These are phyloP conservation scores for Didymella exigua DNA, from an alignment of 2,329 filamentous ascomycete genomes.

Conservation along the genomic window DNA sequence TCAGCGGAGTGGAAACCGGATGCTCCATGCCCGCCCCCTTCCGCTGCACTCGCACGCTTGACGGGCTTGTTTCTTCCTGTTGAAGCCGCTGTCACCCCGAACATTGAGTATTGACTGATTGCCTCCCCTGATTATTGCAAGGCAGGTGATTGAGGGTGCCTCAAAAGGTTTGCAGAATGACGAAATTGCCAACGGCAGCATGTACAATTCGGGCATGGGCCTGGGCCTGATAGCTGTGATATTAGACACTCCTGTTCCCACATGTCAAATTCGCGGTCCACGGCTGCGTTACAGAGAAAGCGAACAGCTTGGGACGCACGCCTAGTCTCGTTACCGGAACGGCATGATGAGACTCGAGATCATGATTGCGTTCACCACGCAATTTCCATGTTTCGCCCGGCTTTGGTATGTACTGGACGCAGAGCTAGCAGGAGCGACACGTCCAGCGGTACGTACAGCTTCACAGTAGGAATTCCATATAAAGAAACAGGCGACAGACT, in stretches of 20 bases:
- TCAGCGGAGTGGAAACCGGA: conserved; percentile 21
- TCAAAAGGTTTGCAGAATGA: conserved; percentile 22
- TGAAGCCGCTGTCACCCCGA: conserved; percentile 16
- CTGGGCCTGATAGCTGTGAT: conserved; percentile 25
- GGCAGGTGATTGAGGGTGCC: conserved; percentile 4
- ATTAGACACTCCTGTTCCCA: conserved; percentile 33
- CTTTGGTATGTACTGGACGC: neutral
- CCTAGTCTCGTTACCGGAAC: conserved; percentile 6
- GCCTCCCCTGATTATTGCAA: conserved; percentile 31
- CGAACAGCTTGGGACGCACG: conserved; percentile 11
- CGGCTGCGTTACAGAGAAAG: conserved; percentile 23
- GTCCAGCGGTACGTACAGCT: neutral
- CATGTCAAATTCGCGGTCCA: conserved; percentile 19
- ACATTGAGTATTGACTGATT: neutral
- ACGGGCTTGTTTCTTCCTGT: conserved; percentile 10
- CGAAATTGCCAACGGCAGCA: conserved; percentile 21
- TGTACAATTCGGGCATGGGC: conserved; percentile 13
- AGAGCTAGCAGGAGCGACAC: neutral
- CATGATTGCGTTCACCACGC: conserved; percentile 7
- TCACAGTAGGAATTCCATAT: neutral
- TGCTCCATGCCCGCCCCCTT: conserved; percentile 19
- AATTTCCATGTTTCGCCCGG: conserved; percentile 15
- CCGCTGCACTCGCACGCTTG: conserved; percentile 14
- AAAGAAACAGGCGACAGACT: neutral
- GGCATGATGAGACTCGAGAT: neutral